Evolutionary conservation across 495 filamentous ascomycete genomes (phyloP), one percentile per base, ranked within the genome.

Genomic region (Stereocaulon alpinum): DNA sequence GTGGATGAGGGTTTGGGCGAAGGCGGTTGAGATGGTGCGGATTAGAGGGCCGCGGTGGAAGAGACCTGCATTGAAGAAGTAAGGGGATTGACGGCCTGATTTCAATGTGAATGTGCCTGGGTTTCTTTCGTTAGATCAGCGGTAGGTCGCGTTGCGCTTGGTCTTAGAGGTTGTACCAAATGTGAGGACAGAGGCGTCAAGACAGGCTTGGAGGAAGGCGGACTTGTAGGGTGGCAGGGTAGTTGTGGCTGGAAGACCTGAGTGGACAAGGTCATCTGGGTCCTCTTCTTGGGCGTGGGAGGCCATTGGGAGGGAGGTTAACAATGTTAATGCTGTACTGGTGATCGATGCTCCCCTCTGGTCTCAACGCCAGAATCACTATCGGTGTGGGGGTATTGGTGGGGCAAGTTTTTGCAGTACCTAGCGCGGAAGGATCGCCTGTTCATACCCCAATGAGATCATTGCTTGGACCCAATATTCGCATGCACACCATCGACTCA

Each of bases 21-120:
- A 97, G 45, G 92, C 89, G 45, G 80, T 75, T 57, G 84, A 79
- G 61, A 93, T 82, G 60, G 88, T 81, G 58, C 78, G 77, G 59
- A 93, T 81, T 20, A 95, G 80, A 60, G 82, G 74, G 29, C 83
- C 86, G 24, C 80, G 82, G 76, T 91, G 86, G 75, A 96, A 90
- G 64, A 86, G 80, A 37, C 89, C 89, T 18, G 91, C 88, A 72
- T 93, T 94, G 85, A 97, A 95, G 81, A 98, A 96, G 82, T 97
- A 96, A n/a, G 93, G 91, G 7, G 90, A 95, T 67, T 84, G 80
- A 63, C 93, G 90, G 64, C 86, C 86, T 57, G 91, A 96, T 73
- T 98, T 98, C 63, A 98, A 79, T 57, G 82, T 84, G 77, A 85
- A 96, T 66, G 79, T 83, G 69, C 93, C 34, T 37, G 34, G 34